Conservation (phyloP, 176 grass and related monocot species). For the Aegilops bicornis region DNA sequence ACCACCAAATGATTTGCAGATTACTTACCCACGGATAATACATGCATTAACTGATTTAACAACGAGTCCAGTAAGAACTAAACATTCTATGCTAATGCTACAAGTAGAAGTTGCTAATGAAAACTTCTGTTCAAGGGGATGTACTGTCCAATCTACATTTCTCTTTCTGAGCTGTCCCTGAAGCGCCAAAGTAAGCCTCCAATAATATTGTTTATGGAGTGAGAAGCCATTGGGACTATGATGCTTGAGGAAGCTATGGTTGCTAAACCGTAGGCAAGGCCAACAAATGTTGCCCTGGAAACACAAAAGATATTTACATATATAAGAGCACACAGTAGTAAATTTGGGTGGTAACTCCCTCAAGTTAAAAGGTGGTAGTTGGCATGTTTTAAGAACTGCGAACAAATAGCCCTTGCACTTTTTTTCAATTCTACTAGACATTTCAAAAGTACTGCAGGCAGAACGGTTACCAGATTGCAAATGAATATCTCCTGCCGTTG, state of each 20-base stretch:
- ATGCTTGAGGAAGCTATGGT: slow-evolving; percentile 74
- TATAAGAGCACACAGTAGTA: not conserved
- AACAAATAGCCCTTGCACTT: not conserved
- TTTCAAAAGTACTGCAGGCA: not conserved
- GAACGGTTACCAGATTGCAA: slow-evolving; percentile 62
- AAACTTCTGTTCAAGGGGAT: not conserved
- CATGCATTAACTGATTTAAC: not conserved
- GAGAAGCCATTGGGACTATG: slow-evolving; percentile 79
- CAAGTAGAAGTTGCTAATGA: not conserved
- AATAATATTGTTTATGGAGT: slow-evolving; percentile 89
- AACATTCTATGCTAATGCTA: not conserved
- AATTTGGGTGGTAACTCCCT: not conserved
- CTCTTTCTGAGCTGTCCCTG: slow-evolving; percentile 16
- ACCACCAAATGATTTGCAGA: not conserved
- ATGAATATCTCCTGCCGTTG: slow-evolving; percentile 67
- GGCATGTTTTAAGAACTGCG: not conserved
- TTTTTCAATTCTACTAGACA: not conserved
- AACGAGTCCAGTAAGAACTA: slow-evolving; percentile 8
- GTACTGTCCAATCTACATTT: slow-evolving; percentile 11
- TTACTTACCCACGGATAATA: not conserved
- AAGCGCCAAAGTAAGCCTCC: slow-evolving; percentile 72
- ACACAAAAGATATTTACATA: not conserved
- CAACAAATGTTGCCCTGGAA: slow-evolving; percentile 88
- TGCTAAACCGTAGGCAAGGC: slow-evolving; percentile 75
- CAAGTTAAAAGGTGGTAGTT: not conserved